Evolutionary conservation across 352 stramenopile species (phyloP).

Genomic region (Pythium myriotylum): DNA sequence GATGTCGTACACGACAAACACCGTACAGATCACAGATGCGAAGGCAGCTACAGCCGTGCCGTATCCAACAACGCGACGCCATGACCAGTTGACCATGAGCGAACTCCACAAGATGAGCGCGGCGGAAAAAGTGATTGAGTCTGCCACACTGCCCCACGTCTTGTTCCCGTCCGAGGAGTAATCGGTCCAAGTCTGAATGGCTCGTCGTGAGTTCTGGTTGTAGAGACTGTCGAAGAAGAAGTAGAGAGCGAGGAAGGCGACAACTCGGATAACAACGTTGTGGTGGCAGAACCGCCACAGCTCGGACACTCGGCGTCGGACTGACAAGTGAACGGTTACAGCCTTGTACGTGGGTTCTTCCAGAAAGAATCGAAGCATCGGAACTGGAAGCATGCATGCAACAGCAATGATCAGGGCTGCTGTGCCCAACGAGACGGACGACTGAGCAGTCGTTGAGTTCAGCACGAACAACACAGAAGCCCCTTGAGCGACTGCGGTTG

Average conservation of each 20-base stretch:
- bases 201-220: constrained; percentile 37
- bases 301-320: constrained; percentile 35
- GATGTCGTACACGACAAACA: constrained; percentile 38
- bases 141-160: constrained; percentile 29
- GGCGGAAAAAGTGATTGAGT: constrained; percentile 32
- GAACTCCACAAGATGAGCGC: constrained; percentile 46
- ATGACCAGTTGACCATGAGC: constrained; percentile 42
- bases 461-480: constrained; percentile 35
- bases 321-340: constrained; percentile 21
- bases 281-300: constrained; percentile 59
- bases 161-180: constrained; percentile 29
- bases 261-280: constrained; percentile 51
- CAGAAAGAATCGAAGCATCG: constrained; percentile 39
- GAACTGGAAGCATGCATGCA: constrained; percentile 30
- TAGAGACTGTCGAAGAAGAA: constrained; percentile 41
- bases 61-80: constrained; percentile 38
- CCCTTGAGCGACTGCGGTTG: constrained; percentile 30
- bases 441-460: constrained; percentile 16
- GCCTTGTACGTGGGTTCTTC: constrained; percentile 28
- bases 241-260: constrained; percentile 50
- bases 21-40: constrained; percentile 33
- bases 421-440: constrained; percentile 28
- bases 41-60: constrained; percentile 35
- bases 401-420: constrained; percentile 25
- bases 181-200: constrained; percentile 35